Evolutionary conservation across 305 asterid species (phyloP).

Genomic region (Plantago lanceolata): DNA sequence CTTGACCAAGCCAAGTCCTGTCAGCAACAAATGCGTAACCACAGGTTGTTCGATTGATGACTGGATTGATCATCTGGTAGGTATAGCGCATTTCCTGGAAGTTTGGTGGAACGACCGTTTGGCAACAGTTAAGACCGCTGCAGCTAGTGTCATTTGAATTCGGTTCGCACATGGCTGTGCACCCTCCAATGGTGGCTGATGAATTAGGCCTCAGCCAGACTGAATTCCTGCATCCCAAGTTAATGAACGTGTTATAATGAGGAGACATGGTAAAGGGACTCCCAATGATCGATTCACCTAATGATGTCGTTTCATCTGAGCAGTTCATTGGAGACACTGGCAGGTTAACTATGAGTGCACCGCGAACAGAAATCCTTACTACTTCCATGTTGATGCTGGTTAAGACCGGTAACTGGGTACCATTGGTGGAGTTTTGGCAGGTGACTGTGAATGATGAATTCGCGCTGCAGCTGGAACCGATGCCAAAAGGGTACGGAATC

Average conservation of each 20-base stretch:
- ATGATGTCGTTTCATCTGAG: conserved; percentile 2
- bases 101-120: conserved; percentile 14
- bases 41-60: conserved; percentile 9
- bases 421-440: conserved; percentile 19
- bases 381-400: conserved; percentile 25
- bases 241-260: conserved; percentile 23
- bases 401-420: conserved; percentile 2
- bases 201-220: conserved; percentile 28
- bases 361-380: conserved; percentile 17
- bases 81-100: conserved; percentile 15
- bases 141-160: conserved; percentile 19
- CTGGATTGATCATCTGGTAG: conserved; percentile 10
- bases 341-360: conserved; percentile 23
- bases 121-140: conserved; percentile 36
- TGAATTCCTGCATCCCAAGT: conserved; percentile 29
- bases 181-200: conserved; percentile 23
- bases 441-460: conserved; percentile 26
- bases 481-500: conserved; percentile 40
- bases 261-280: conserved; percentile 34
- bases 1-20: conserved; percentile 23
- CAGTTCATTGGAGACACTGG: conserved; percentile 29
- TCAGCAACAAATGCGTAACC: conserved; percentile 34
- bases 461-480: conserved; percentile 30
- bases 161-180: conserved; percentile 30
- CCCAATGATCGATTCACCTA: conserved; percentile 11